Conservation (phyloP, 139 green algal species). For the Nannochloris sp. region DNA sequence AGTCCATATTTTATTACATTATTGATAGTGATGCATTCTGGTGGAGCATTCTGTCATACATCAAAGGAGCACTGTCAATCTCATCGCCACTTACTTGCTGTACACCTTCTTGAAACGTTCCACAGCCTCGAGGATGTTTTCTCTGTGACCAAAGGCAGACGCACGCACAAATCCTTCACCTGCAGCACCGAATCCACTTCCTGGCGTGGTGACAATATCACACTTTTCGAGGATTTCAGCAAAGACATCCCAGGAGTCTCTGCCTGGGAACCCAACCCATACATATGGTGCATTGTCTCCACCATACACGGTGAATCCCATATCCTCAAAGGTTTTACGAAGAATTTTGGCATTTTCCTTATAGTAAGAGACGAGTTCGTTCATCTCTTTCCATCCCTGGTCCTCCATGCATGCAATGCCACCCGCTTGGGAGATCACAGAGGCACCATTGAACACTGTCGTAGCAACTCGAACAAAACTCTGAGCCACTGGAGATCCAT, state of each 20-base stretch:
- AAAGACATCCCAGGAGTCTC: constrained; percentile 93
- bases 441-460: constrained; percentile 98
- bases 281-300: constrained; percentile 94
- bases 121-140: constrained; percentile 76
- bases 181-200: constrained; percentile 85
- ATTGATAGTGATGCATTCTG: no score
- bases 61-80: no score
- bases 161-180: constrained; percentile 96
- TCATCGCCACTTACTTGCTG: neutral
- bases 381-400: constrained; percentile 75
- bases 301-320: constrained; percentile 92
- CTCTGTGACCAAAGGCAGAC: constrained; percentile 83
- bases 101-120: constrained; percentile 60
- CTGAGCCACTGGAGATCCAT: constrained; percentile 65
- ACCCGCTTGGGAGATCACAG: constrained; percentile 86
- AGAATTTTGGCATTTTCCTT: constrained; percentile 97
- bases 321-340: constrained; percentile 70
- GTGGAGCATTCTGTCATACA: no score
- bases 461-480: constrained; percentile 96
- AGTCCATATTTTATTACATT: no score
- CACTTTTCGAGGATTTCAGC: constrained; percentile 88
- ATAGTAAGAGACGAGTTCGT: constrained; percentile 86
- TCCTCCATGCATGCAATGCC: constrained; percentile 85
- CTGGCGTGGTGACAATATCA: constrained; percentile 97
- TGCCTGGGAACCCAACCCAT: constrained; percentile 92